Conservation (phyloP, 441 rosid genomes). For the Macaranga tanarius region DNA sequence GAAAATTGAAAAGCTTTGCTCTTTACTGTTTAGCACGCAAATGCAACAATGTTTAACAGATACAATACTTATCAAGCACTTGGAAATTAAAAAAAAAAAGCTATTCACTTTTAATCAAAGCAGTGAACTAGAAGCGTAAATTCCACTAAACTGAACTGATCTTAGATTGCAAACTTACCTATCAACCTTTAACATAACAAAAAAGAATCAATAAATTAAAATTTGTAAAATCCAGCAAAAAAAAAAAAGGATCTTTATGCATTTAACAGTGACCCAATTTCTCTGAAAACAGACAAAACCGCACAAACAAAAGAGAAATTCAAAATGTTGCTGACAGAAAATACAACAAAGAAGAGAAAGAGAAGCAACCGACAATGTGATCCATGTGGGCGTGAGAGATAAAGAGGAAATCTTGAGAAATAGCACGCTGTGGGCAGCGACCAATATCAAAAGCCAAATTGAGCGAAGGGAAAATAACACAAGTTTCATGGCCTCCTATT, state of each 20-base stretch:
- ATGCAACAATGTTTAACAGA: background rate
- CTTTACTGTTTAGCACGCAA: background rate
- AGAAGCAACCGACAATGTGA: conserved; percentile 61
- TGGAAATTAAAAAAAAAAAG: background rate
- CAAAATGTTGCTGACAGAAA: background rate
- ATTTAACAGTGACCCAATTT: no score
- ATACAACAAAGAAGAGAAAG: background rate
- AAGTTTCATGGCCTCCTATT: conserved; percentile 93
- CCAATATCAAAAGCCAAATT: conserved; percentile 87
- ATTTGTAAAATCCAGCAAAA: background rate
- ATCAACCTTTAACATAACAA: background rate
- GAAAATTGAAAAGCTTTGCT: background rate
- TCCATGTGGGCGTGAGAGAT: conserved; percentile 97
- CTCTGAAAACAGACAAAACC: background rate
- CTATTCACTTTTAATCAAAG: background rate
- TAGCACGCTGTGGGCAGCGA: conserved; percentile 86
- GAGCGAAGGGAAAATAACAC: conserved; percentile 80
- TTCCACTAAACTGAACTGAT: background rate
- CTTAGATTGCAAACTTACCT: background rate
- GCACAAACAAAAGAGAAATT: background rate
- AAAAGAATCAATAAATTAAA: background rate
- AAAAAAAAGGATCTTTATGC: no score
- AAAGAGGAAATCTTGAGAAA: conserved; percentile 83
- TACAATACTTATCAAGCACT: background rate
- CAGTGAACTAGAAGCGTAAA: background rate